phyloP scores from a whole-genome alignment of 78 protist genomes.

The Emiliania huxleyi region DNA sequence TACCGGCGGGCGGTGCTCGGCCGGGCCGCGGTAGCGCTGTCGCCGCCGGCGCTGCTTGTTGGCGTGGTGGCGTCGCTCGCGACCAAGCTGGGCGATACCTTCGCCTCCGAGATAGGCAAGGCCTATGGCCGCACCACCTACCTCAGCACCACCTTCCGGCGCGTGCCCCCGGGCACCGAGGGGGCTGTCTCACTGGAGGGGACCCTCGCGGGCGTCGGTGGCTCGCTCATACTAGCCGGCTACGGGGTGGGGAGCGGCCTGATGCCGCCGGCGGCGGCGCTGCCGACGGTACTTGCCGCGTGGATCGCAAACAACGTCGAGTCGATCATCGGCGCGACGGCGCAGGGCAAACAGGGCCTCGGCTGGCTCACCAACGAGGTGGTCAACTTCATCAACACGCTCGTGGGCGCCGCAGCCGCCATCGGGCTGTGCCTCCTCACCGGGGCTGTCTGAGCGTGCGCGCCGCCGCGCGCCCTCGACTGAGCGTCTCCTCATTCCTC shows the following conservation, averaged over 20 bases:
- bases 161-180: slow-evolving; percentile 33
- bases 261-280: background rate
- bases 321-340: background rate
- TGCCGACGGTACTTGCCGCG: too few relatives aligned
- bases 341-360: background rate
- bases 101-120: slow-evolving; percentile 35
- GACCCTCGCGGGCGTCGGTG: slow-evolving; percentile 23
- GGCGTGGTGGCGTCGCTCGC: slow-evolving; percentile 31
- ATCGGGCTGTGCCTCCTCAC: background rate
- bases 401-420: slow-evolving; percentile 11
- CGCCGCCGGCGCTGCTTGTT: background rate
- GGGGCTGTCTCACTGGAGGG: slow-evolving; percentile 49
- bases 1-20: background rate
- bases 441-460: background rate
- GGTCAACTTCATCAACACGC: slow-evolving; percentile 32
- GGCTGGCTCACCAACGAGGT: slow-evolving; percentile 34
- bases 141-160: slow-evolving; percentile 23
- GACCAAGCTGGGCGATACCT: slow-evolving; percentile 23
- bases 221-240: background rate
- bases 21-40: background rate
- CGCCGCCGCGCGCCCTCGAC: too few relatives aligned
- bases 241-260: background rate
- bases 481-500: too few relatives aligned
- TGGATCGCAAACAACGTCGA: slow-evolving; percentile 7
- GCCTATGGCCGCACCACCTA: slow-evolving; percentile 33